Percentiles rank a stretch among this genome's conserved stretches.
These are phyloP conservation scores for Odontarrhena argentea DNA, from an alignment of 345 rosid species.

Conservation along the genomic window DNA sequence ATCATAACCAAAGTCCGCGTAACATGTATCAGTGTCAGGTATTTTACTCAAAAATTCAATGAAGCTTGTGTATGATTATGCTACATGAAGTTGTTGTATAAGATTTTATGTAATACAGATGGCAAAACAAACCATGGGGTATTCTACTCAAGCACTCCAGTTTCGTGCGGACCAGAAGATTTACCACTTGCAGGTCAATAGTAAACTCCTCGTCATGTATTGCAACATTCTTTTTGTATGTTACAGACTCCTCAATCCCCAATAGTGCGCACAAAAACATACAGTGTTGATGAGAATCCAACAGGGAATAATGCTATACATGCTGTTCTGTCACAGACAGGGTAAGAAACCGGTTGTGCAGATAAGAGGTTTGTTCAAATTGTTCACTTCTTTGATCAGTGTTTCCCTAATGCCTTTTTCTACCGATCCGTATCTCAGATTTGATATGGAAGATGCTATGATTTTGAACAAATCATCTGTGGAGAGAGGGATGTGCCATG, in stretches of 20 bases:
- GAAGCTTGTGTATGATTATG: conserved; percentile 8
- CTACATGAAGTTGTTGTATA: conserved; percentile 18
- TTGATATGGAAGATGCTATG: conserved; percentile 99
- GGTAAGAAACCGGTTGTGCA: conserved; percentile 47
- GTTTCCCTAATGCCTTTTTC: conserved; percentile 15
- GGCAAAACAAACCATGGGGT: conserved; percentile 98
- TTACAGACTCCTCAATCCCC: conserved; percentile 97
- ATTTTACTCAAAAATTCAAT: conserved; percentile 17
- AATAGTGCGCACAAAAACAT: conserved; percentile 77
- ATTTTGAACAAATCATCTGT: conserved; percentile 92
- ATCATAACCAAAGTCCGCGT: conserved; percentile 98
- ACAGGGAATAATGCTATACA: conserved; percentile 97
- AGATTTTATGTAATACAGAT: conserved; percentile 51
- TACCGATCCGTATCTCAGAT: conserved; percentile 47
- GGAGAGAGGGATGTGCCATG: conserved; percentile 95
- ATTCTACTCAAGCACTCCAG: conserved; percentile 78
- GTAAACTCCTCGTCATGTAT: too few species aligned
- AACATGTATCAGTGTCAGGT: conserved; percentile 99
- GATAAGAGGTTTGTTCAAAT: conserved; percentile 21
- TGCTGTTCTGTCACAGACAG: conserved; percentile 95
- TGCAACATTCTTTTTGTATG: conserved; percentile 16
- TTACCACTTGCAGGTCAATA: conserved; percentile 86
- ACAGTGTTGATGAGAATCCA: conserved; percentile 79
- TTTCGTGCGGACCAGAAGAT: conserved; percentile 94
- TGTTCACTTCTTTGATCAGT: background rate